phyloP scores from a whole-genome alignment of 2,329 filamentous ascomycete species.

The Zasmidium cellare region DNA sequence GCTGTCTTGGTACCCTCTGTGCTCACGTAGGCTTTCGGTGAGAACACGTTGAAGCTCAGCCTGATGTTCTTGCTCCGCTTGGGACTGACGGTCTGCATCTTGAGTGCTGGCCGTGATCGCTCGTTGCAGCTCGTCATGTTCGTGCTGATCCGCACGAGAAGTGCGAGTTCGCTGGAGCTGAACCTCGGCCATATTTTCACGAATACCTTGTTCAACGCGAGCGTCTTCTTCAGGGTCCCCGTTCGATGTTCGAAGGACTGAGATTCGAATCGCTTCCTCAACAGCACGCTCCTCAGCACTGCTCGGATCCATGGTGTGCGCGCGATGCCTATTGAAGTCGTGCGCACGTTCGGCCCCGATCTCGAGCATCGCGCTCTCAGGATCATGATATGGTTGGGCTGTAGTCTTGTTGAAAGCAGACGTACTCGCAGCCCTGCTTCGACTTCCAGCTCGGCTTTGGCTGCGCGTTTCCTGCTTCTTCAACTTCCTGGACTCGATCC shows the following conservation, averaged over 20 bases:
- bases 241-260: slow-evolving; percentile 68
- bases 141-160: slow-evolving; percentile 39
- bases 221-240: slow-evolving; percentile 70
- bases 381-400: slow-evolving; percentile 13
- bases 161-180: slow-evolving; percentile 45
- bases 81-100: slow-evolving; percentile 30
- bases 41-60: slow-evolving; percentile 47
- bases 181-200: slow-evolving; percentile 66
- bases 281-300: slow-evolving; percentile 60
- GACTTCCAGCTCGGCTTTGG: slow-evolving; percentile 1
- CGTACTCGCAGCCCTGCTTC: slow-evolving; percentile 9
- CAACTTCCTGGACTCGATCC: slow-evolving; percentile 11
- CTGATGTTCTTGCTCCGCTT: slow-evolving; percentile 39
- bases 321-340: slow-evolving; percentile 2
- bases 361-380: slow-evolving; percentile 14
- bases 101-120: slow-evolving; percentile 53
- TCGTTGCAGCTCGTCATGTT: slow-evolving; percentile 45
- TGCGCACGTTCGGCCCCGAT: slow-evolving; percentile 14
- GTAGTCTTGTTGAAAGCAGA: slow-evolving; percentile 1
- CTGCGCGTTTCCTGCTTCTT: slow-evolving; percentile 14
- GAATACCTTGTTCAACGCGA: slow-evolving; percentile 70
- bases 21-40: slow-evolving; percentile 46
- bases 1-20: slow-evolving; percentile 27
- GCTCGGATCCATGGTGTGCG: slow-evolving; percentile 16
- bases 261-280: slow-evolving; percentile 69